Evolutionary conservation across 441 rosid genomes (phyloP).

Genomic region (Hura crepitans): DNA sequence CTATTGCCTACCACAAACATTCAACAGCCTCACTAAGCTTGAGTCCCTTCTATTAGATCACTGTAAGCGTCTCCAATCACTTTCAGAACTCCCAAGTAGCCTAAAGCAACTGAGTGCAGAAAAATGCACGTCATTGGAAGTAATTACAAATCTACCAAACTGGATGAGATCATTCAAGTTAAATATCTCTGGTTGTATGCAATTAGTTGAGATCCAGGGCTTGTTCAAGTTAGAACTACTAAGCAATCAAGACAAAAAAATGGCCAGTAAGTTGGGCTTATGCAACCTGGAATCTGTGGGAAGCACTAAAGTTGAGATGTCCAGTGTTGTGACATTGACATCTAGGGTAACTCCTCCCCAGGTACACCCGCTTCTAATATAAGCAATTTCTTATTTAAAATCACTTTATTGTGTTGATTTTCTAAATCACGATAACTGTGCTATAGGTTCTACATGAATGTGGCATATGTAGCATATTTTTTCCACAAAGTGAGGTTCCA

Average conservation of each 20-base stretch:
- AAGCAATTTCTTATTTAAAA: background rate
- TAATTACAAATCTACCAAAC: slow-evolving; percentile 11
- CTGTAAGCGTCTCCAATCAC: slow-evolving; percentile 21
- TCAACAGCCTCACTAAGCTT: slow-evolving; percentile 13
- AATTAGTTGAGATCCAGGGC: slow-evolving; percentile 16
- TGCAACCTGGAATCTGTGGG: background rate
- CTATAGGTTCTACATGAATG: slow-evolving; percentile 22
- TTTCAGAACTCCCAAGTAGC: slow-evolving; percentile 22
- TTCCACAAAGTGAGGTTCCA: slow-evolving; percentile 25
- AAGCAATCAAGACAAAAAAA: background rate
- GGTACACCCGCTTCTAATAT: slow-evolving; percentile 13
- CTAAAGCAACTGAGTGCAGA: slow-evolving; percentile 16
- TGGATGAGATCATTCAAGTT: slow-evolving; percentile 16
- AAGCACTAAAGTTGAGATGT: slow-evolving; percentile 13
- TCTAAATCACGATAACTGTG: background rate
- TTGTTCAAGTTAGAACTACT: slow-evolving; percentile 18
- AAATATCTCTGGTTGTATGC: slow-evolving; percentile 14
- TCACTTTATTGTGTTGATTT: background rate
- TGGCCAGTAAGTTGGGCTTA: slow-evolving; percentile 1
- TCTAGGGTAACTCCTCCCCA: slow-evolving; percentile 17
- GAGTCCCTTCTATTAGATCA: slow-evolving; percentile 20
- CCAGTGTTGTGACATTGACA: slow-evolving; percentile 12
- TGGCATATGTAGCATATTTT: slow-evolving; percentile 21
- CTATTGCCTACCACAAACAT: slow-evolving; percentile 12
- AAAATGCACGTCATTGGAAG: slow-evolving; percentile 17